Conservation (phyloP, 495 filamentous ascomycete species). For the Penicillium verhagenii region DNA sequence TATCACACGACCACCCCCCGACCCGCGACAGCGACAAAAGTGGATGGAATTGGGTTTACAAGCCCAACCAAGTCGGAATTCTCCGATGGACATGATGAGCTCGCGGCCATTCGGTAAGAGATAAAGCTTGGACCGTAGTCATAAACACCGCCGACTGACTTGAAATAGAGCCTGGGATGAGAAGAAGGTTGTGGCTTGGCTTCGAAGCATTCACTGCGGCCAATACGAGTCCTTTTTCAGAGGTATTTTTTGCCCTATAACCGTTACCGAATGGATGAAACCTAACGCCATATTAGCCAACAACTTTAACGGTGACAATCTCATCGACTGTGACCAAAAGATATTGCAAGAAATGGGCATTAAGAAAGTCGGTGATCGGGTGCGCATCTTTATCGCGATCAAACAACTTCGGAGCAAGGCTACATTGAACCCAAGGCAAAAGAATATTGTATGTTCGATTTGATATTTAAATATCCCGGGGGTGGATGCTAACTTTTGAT, state of each 20-base stretch:
- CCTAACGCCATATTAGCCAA: conserved; percentile 54
- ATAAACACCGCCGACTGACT: conserved; percentile 20
- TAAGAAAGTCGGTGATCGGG: conserved; percentile 94
- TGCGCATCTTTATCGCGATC: conserved; percentile 89
- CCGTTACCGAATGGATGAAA: background rate
- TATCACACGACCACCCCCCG: conserved; percentile 52
- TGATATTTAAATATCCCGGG: background rate
- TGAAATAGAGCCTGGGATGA: conserved; percentile 76
- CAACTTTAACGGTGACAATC: conserved; percentile 93
- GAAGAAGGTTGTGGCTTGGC: conserved; percentile 83
- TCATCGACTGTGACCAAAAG: conserved; percentile 94
- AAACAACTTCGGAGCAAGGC: conserved; percentile 88
- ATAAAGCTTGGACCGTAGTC: background rate
- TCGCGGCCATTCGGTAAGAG: conserved; percentile 59
- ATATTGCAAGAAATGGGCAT: conserved; percentile 97
- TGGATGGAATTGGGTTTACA: conserved; percentile 63
- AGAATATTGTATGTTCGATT: conserved; percentile 70
- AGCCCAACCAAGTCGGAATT: conserved; percentile 96
- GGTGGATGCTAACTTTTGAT: conserved; percentile 14
- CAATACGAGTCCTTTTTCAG: conserved; percentile 92
- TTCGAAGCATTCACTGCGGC: conserved; percentile 82
- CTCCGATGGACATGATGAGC: conserved; percentile 67
- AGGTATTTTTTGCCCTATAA: conserved; percentile 42
- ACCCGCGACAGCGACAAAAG: conserved; percentile 52
- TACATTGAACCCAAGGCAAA: conserved; percentile 77